Percentiles rank a stretch among this genome's conserved stretches.
Conservation (phyloP, 345 rosid species). For the Crucihimalaya himalaica region DNA sequence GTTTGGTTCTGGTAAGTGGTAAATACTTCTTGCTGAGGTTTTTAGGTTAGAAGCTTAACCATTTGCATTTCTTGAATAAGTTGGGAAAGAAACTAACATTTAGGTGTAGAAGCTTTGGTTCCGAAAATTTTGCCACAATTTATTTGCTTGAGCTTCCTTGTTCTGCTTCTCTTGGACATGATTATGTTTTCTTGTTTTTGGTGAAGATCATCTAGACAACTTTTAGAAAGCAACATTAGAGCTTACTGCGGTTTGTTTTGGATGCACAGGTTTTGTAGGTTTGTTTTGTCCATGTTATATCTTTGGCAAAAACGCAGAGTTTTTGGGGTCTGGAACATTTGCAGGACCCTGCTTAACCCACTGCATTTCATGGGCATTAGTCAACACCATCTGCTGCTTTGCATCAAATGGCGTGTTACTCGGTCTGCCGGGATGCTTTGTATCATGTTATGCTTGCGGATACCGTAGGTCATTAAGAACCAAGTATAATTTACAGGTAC, state of each 20-base stretch:
- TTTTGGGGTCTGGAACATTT: constrained; percentile 85
- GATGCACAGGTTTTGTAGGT: constrained; percentile 66
- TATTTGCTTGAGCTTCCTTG: constrained; percentile 6
- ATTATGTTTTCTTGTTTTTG: neutral
- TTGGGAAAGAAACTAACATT: neutral
- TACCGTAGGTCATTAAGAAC: constrained; percentile 36
- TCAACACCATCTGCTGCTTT: constrained; percentile 71
- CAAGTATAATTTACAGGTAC: constrained; percentile 75
- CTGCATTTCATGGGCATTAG: constrained; percentile 68
- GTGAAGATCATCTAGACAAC: neutral
- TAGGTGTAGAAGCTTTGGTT: neutral
- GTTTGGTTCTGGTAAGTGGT: constrained; percentile 2
- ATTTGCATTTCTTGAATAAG: constrained; percentile 1
- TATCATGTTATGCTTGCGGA: neutral
- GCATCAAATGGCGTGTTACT: neutral
- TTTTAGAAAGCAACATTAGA: neutral
- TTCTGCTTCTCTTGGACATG: constrained; percentile 15
- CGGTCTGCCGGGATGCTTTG: neutral
- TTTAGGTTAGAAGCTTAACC: constrained; percentile 8
- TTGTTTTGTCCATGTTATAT: constrained; percentile 82
- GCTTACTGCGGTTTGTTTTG: constrained; percentile 11
- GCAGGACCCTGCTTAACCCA: constrained; percentile 79
- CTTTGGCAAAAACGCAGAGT: constrained; percentile 86
- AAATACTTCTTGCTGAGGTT: neutral
- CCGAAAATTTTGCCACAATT: neutral